Evolutionary conservation across 495 filamentous ascomycete species (phyloP), one percentile per base, ranked within the genome.

Genomic region (Podospora anserina): DNA sequence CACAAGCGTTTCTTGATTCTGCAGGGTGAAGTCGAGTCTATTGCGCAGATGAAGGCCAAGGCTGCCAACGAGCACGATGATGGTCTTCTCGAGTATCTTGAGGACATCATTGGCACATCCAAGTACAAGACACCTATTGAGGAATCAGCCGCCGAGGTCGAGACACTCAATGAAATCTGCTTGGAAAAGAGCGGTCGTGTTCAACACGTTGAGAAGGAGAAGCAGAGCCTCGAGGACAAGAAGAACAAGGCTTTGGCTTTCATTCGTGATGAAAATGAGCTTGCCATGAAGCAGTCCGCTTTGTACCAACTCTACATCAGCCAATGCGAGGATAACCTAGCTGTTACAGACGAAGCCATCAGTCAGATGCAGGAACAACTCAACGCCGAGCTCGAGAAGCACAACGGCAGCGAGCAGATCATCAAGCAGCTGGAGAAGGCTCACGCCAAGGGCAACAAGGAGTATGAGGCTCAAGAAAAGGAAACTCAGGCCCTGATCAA

Each of bases 41-140:
- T 99, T 72, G 94, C 95, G 28, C 95, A 99, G 80, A 99, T 99
- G 95, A 99, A 98, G 78, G 86, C 95, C 1, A 99, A 99, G 78
- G 95, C 96, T 3, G 89, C 84, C 26, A 92, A 91, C 69, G 95
- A 98, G 72, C 93, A 97, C 71, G 95, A 99, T 71, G 95, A 99
- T 75, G 95, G 95, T 19, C 85, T 99, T 28, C 83, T 99, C 27
- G 95, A 99, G 77, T 99, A 99, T 72, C 88, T 99, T 1, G 95
- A 99, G 75, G 95, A 99, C 77, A 98, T 99, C 72, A 97, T 99
- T 69, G 95, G 95, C 64, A 99, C 95, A 0, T 97, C 93, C 16
- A 96, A 96, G 75, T 99, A 98, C 81, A 99, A 99, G 79, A 86
- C 90, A 4, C 93, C 95, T 0, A 99, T 99, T 72, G 94, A 98